phyloP scores from a whole-genome alignment of 2,329 filamentous ascomycete species.

The Myriosclerotinia duriaeana region DNA sequence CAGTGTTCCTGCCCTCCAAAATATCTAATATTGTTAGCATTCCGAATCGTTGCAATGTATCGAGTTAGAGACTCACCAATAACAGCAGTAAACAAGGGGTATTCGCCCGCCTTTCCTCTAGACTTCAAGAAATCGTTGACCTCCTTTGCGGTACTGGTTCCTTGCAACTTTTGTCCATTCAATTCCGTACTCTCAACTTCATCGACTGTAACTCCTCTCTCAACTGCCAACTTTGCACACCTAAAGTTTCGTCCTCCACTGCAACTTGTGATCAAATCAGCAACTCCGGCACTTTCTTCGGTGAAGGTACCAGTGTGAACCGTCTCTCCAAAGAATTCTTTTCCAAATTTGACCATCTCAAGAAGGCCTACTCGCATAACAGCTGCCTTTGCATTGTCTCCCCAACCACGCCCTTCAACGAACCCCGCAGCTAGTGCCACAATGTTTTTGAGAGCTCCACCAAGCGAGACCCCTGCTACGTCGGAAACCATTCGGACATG shows the following conservation, averaged over 20 bases:
- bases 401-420: conserved; percentile 93
- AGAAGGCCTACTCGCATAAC: conserved; percentile 94
- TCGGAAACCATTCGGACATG: conserved; percentile 92
- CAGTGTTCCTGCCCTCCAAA: conserved; percentile 69
- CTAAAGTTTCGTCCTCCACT: conserved; percentile 90
- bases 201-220: conserved; percentile 74
- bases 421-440: conserved; percentile 93
- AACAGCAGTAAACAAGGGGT: conserved; percentile 90
- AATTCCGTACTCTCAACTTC: conserved; percentile 88
- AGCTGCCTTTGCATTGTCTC: conserved; percentile 97
- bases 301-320: conserved; percentile 85
- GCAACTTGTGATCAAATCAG: conserved; percentile 93
- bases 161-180: conserved; percentile 96
- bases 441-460: conserved; percentile 94
- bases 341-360: conserved; percentile 95
- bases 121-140: conserved; percentile 86
- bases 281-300: conserved; percentile 93
- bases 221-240: conserved; percentile 84
- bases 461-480: conserved; percentile 93
- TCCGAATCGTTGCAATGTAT: neutral
- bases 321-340: conserved; percentile 84
- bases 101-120: conserved; percentile 74
- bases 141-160: conserved; percentile 86
- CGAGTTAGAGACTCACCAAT: conserved; percentile 45
- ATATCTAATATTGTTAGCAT: conserved; percentile 52